Evolutionary conservation across 352 stramenopile species (phyloP).

Genomic region (Phytophthora constricta): DNA sequence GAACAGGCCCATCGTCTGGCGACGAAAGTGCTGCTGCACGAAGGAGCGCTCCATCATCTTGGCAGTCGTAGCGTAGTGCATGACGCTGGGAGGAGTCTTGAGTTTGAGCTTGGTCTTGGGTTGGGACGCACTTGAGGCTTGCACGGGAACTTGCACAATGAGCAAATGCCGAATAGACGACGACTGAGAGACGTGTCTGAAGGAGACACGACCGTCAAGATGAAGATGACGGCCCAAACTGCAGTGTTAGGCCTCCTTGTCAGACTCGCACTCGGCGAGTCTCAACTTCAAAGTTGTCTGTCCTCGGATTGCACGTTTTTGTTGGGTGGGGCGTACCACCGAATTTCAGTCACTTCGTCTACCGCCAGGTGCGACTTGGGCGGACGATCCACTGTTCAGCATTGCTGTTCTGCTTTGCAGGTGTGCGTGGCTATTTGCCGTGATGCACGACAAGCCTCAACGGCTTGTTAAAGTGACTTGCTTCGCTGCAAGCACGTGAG

Average conservation of each 20-base stretch:
- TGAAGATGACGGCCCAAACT: too few relatives aligned
- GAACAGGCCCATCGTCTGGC: constrained; percentile 10
- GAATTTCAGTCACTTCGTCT: constrained; percentile 13
- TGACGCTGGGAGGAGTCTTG: not conserved
- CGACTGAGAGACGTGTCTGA: not conserved
- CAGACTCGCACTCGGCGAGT: too few relatives aligned
- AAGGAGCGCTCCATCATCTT: constrained; percentile 19
- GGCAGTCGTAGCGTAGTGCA: constrained; percentile 17
- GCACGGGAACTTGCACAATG: not conserved
- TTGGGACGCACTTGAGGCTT: not conserved
- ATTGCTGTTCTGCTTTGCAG: constrained; percentile 5
- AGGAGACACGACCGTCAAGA: not conserved
- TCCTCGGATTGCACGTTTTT: constrained; percentile 3
- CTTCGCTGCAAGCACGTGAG: not conserved
- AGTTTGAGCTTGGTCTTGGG: not conserved
- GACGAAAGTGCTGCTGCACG: not conserved
- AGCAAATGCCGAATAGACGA: not conserved
- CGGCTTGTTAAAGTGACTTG: not conserved
- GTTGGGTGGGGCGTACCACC: constrained; percentile 14
- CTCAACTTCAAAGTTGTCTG: constrained; percentile 16
- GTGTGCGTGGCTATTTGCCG: too few relatives aligned
- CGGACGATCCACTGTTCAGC: not conserved
- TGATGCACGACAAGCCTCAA: not conserved
- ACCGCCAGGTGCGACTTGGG: constrained; percentile 22
- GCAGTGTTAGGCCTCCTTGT: too few relatives aligned